Conservation (phyloP, 2,329 filamentous ascomycete species). For the Colletotrichum chlorophyti region DNA sequence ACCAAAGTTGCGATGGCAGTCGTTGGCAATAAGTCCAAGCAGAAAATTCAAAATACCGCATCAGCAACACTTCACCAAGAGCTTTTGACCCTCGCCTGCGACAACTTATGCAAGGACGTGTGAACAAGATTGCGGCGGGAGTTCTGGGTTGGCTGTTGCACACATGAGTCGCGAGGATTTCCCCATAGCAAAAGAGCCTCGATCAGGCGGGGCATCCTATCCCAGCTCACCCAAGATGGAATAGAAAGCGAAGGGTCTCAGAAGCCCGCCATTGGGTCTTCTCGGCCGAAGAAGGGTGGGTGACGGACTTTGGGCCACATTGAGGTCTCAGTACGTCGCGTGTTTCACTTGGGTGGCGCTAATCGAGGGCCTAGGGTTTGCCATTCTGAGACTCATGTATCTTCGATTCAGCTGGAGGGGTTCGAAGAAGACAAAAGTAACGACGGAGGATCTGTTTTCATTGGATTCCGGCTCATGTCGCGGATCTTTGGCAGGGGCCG, state of each 20-base stretch:
- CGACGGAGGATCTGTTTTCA: not conserved
- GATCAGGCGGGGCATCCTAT: not conserved
- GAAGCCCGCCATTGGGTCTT: not conserved
- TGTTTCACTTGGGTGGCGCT: slow-evolving; percentile 20
- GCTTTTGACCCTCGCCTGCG: not conserved
- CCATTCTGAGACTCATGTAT: not conserved
- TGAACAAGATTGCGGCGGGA: not conserved
- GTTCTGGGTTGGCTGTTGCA: not conserved
- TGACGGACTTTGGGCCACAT: not conserved
- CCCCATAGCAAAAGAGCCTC: not conserved
- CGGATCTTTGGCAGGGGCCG: not conserved
- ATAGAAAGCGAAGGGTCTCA: slow-evolving; percentile 8
- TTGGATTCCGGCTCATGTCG: not conserved
- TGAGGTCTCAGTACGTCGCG: not conserved
- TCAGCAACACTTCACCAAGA: not conserved
- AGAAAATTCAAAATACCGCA: not conserved
- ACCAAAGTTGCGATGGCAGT: slow-evolving; percentile 23
- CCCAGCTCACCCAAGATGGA: slow-evolving; percentile 1
- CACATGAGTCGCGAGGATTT: not conserved
- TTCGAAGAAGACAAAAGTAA: not conserved
- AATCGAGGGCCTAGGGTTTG: not conserved
- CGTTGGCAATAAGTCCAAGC: not conserved
- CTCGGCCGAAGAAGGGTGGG: slow-evolving; percentile 5
- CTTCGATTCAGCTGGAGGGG: not conserved
- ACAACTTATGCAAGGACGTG: not conserved